A percentile compares a stretch with the other conserved stretches of the same genome.
phyloP scores from a whole-genome alignment of 305 asterid species.

The Ilex paraguariensis region DNA sequence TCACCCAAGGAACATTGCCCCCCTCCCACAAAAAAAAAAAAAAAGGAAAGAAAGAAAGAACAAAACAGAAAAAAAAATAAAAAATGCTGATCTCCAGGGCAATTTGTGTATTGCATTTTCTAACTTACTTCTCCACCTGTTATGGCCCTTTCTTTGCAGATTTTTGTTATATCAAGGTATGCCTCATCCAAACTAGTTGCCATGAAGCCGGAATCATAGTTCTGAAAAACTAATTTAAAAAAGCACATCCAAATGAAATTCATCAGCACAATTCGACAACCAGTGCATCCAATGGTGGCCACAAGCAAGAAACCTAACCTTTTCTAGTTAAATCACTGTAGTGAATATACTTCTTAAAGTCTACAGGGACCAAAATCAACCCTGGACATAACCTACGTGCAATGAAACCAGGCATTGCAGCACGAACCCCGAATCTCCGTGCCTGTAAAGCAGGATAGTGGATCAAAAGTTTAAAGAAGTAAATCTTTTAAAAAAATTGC shows the following conservation, averaged over 20 bases:
- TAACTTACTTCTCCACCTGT: conserved; percentile 69
- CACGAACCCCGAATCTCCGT: conserved; percentile 86
- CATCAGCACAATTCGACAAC: conserved; percentile 13
- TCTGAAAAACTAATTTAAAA: conserved; percentile 59
- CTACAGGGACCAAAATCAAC: conserved; percentile 69
- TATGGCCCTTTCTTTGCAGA: conserved; percentile 62
- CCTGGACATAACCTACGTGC: conserved; percentile 85
- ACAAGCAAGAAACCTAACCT: conserved; percentile 40
- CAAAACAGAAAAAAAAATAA: conserved; percentile 3
- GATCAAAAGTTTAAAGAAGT: background rate
- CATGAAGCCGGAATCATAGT: conserved; percentile 71
- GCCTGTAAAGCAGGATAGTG: conserved; percentile 45
- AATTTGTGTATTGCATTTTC: conserved; percentile 8
- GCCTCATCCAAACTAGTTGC: conserved; percentile 97
- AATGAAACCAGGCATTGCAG: conserved; percentile 99
- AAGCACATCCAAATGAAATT: conserved; percentile 8
- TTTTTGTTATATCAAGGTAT: conserved; percentile 76
- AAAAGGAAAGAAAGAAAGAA: conserved; percentile 5
- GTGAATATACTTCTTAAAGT: conserved; percentile 78
- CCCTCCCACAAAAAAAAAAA: background rate
- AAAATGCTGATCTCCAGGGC: conserved; percentile 7
- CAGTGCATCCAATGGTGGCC: background rate
- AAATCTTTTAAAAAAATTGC: conserved; percentile 2
- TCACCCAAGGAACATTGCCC: no score
- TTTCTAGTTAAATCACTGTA: conserved; percentile 78